These are phyloP conservation scores for Pistacia atlantica DNA, from an alignment of 345 rosid species.

Conservation along the genomic window DNA sequence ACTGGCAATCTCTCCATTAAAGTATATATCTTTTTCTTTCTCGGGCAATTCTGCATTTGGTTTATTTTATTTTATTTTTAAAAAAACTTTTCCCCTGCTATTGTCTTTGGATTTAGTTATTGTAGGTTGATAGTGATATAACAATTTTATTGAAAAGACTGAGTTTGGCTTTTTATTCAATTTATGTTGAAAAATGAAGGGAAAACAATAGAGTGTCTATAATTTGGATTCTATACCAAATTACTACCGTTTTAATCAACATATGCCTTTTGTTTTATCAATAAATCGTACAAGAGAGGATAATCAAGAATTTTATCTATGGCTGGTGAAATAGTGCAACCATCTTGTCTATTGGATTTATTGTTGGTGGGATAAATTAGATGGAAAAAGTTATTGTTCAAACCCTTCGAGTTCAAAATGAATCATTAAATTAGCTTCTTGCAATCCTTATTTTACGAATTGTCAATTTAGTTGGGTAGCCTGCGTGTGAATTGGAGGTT, in stretches of 20 bases:
- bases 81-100: background rate
- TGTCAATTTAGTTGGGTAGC: background rate
- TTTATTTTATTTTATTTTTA: background rate
- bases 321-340: too few relatives aligned
- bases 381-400: background rate
- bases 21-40: slow-evolving; percentile 16
- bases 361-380: background rate
- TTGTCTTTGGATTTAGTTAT: background rate
- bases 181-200: too few relatives aligned
- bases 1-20: slow-evolving; percentile 46
- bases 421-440: background rate
- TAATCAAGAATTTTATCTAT: background rate
- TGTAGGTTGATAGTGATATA: background rate
- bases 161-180: background rate
- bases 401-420: background rate
- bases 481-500: background rate
- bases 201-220: too few relatives aligned
- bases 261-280: too few relatives aligned
- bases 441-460: background rate
- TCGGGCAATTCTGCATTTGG: background rate
- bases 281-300: background rate
- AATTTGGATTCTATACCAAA: too few relatives aligned
- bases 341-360: too few relatives aligned
- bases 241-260: too few relatives aligned
- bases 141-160: background rate